Evolutionary conservation across 2,329 filamentous ascomycete genomes (phyloP), one percentile per base, ranked within the genome.

Genomic region (Aureobasidium namibiae): DNA sequence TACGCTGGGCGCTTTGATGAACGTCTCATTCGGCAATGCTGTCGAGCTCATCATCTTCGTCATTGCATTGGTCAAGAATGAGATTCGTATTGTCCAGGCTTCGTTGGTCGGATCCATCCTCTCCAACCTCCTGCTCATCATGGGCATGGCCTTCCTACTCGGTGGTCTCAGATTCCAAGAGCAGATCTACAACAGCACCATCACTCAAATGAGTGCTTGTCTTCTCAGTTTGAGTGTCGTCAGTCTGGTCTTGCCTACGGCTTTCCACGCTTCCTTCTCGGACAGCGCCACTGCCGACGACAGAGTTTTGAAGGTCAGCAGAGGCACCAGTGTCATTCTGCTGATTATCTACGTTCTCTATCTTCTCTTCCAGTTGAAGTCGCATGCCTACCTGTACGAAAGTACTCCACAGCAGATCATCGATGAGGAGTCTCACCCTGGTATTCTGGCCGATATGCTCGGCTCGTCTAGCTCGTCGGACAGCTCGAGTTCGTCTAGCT

Each of bases 141-240:
- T 96, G 66, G 92, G 92, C 68, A 96, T 96, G 90, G 86, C 86
- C 60, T 96, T 96, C 73, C 81, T 95, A 56, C 75, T 95, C 24
- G 92, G 92, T 68, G 92, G 91, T 63, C 76, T 96, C 58, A 86
- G 90, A 63, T 96, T 85, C 72, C 87, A 88, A 70, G 92, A 96
- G 76, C 92, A 96, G 83, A 86, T 96, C 63, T 96, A 96, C 76
- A 96, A 96, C 75, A 94, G 86, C 74, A 96, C 90, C 23, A 90
- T 96, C 61, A 96, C 91, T 0, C 91, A 96, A 72, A 96, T 96
- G 90, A 96, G 90, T 70, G 92, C 92, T 54, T 95, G 90, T 75
- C 79, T 96, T 66, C 82, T 96, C 65, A 95, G 90, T 77, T 74
- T 96, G 73, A 92, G 89, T 69, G 92, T 95, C 62, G 92, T 90